These are phyloP conservation scores for Neurospora sp. DNA, from an alignment of 2,329 filamentous ascomycete species.

Conservation along the genomic window DNA sequence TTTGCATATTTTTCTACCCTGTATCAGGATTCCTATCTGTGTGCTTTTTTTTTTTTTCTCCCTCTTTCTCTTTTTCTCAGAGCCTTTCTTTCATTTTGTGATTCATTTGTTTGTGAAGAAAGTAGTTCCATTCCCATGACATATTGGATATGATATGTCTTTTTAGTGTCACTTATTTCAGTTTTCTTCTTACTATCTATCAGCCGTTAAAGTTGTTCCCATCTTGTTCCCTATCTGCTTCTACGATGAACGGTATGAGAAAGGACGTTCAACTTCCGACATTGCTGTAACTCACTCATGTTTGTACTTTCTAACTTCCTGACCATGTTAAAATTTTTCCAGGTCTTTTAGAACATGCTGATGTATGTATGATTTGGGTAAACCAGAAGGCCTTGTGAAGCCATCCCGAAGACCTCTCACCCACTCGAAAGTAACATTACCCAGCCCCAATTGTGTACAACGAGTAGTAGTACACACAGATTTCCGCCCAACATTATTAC, in stretches of 20 bases:
- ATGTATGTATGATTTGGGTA: not conserved
- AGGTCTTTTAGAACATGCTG: not conserved
- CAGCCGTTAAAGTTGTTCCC: not conserved
- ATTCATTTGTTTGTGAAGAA: not conserved
- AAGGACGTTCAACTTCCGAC: not conserved
- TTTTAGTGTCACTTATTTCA: no score
- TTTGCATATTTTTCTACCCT: not conserved
- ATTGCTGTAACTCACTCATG: not conserved
- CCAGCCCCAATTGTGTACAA: not conserved
- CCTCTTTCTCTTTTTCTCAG: not conserved
- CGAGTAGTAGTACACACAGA: not conserved
- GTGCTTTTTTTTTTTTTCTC: no score
- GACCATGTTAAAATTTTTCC: no score
- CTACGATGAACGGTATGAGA: not conserved
- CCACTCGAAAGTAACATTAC: not conserved
- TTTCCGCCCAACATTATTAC: no score
- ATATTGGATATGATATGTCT: no score
- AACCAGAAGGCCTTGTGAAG: not conserved
- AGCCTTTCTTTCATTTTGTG: not conserved
- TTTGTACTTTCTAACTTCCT: no score
- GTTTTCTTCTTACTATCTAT: not conserved
- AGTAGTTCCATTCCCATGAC: no score
- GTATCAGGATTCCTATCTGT: not conserved
- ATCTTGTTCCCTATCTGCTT: not conserved
- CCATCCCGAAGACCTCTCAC: not conserved